phyloP scores from a whole-genome alignment of 306 rosid species.

The Vigna mungo region DNA sequence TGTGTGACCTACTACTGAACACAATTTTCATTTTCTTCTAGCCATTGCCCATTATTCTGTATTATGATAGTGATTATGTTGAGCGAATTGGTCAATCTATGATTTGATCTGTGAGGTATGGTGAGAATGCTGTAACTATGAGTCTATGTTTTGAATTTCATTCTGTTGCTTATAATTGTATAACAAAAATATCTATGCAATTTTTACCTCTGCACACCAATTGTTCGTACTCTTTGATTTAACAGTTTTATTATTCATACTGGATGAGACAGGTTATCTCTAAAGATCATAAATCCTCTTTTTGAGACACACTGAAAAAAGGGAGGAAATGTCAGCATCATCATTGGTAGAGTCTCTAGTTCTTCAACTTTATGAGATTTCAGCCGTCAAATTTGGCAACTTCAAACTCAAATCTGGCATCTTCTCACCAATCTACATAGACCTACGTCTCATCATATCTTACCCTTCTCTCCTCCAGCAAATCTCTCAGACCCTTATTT shows the following conservation, averaged over 20 bases:
- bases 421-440: constrained; percentile 87
- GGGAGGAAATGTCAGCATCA: constrained; percentile 47
- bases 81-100: not conserved
- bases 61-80: not conserved
- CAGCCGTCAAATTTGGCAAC: constrained; percentile 91
- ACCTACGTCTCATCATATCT: constrained; percentile 88
- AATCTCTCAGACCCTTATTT: constrained; percentile 77
- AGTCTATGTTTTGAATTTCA: not conserved
- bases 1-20: not conserved
- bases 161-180: constrained; percentile 10
- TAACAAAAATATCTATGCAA: constrained; percentile 2
- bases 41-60: constrained; percentile 5
- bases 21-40: not conserved
- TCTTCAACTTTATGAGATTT: constrained; percentile 81
- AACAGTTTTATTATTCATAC: not conserved
- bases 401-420: constrained; percentile 96
- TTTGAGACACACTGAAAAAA: not conserved
- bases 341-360: constrained; percentile 72
- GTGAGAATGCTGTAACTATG: not conserved
- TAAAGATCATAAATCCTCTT: constrained; percentile 2
- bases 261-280: constrained; percentile 38
- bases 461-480: constrained; percentile 77
- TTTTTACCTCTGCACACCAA: not conserved
- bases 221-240: not conserved
- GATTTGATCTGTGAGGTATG: not conserved